Evolutionary conservation across 2,329 filamentous ascomycete species (phyloP).

Genomic region (Talaromyces sp.): DNA sequence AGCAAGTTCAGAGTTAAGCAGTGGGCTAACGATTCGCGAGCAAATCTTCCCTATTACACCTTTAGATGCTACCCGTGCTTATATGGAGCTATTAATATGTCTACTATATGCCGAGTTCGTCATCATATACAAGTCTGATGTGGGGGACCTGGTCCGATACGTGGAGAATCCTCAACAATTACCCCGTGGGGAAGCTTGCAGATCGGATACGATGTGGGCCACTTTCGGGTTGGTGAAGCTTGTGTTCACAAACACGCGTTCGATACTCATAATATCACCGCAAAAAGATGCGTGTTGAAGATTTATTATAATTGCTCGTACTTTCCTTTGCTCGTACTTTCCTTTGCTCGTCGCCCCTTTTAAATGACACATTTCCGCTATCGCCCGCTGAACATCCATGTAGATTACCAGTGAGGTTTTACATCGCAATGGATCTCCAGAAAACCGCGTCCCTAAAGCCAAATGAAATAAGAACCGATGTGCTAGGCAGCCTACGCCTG

Average conservation of each 20-base stretch:
- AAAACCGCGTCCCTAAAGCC: not conserved
- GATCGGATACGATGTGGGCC: not conserved
- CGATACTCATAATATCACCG: not conserved
- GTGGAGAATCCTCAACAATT: not conserved
- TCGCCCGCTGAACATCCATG: not conserved
- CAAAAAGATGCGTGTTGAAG: not conserved
- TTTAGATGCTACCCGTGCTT: not conserved
- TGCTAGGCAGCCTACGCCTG: conserved; percentile 10
- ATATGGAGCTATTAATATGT: not conserved
- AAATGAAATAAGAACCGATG: not conserved
- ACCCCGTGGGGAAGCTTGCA: not conserved
- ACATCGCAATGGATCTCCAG: not conserved
- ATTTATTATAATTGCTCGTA: not conserved
- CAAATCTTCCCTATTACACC: not conserved
- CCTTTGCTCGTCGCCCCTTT: not conserved
- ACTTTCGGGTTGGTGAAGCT: not conserved
- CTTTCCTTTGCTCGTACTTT: not conserved
- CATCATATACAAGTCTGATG: not conserved
- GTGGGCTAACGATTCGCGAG: not conserved
- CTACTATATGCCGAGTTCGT: not conserved
- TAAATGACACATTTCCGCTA: not conserved
- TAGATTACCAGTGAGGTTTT: not conserved
- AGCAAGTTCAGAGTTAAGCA: not conserved
- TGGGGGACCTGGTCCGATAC: not conserved
- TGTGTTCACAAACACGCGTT: not conserved